Conservation (phyloP, 495 filamentous ascomycete species). For the Bacidia rubella region DNA sequence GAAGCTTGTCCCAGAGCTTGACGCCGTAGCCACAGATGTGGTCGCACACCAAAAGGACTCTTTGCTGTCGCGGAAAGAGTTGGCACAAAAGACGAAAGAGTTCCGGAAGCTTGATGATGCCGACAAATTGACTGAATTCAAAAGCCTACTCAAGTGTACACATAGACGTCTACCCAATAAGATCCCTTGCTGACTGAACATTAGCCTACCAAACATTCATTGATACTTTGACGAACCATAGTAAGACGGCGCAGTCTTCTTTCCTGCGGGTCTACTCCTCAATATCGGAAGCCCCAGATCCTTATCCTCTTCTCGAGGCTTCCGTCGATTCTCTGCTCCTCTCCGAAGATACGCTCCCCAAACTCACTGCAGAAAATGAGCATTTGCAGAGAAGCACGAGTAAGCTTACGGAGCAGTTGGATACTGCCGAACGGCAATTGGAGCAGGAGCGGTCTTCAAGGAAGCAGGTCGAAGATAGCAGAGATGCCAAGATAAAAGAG, state of each 20-base stretch:
- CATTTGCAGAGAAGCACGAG: conserved; percentile 68
- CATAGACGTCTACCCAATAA: neutral
- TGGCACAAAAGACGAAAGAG: conserved; percentile 97
- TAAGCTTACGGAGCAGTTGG: conserved; percentile 80
- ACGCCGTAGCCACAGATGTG: conserved; percentile 84
- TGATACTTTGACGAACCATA: conserved; percentile 86
- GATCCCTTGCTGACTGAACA: conserved; percentile 8
- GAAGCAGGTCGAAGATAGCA: conserved; percentile 58
- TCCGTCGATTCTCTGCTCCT: conserved; percentile 86
- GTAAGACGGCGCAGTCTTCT: conserved; percentile 78
- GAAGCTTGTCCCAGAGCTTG: conserved; percentile 71
- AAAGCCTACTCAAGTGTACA: conserved; percentile 72
- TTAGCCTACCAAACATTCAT: conserved; percentile 94
- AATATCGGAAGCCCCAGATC: conserved; percentile 88
- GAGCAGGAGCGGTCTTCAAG: conserved; percentile 59
- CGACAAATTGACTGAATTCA: conserved; percentile 74
- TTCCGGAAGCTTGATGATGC: conserved; percentile 91
- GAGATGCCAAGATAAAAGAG: conserved; percentile 69
- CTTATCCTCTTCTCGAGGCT: conserved; percentile 90
- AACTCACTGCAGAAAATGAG: conserved; percentile 72
- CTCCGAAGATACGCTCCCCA: conserved; percentile 81
- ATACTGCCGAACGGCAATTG: conserved; percentile 64
- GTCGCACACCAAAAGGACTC: conserved; percentile 83
- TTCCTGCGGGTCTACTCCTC: conserved; percentile 88
- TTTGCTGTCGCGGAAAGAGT: conserved; percentile 84